Base-by-base conservation (phyloP, 371 early-diverging fungal species). In the Mucor indicus region DNA sequence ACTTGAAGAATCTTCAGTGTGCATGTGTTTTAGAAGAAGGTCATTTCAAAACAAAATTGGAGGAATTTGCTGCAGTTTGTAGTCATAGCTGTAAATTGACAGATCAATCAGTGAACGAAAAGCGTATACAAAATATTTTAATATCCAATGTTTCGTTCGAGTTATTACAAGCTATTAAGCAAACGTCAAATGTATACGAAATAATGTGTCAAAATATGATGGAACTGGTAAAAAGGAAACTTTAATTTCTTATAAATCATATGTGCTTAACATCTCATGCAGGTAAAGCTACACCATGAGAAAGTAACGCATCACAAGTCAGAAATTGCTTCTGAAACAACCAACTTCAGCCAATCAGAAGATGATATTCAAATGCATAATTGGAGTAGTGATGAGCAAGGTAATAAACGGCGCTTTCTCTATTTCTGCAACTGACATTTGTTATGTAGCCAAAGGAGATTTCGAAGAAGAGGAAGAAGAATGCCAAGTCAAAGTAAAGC, bases 41-140 rank as follows among this genome's bases (percentile, higher is more conserved):
- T n/a, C 33, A 9, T 7, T 52, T 43, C 21, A 50, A 43, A 22
- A 50, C 68, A 4, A 63, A 60, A 22, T 45, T 68, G 29, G 68
- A 68, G 20, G 64, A 63, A 39, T 63, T 68, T 36, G 68, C 68
- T 21, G 61, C 64, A 33, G 64, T 68, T 3, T 68, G 68, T 31
- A 53, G 56, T 29, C 40, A 45, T 29, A 57, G 56, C 24, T 50
- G 44, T 15, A 49, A 37, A 22, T 19, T 53, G 20, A 40, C 54
- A 15, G 4, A 36, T 31, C 50, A 54, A 19, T 21, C 44, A 23
- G 37, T 24, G 4, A 33, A 16, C 16, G 35, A 44, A 20, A 41
- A 40, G 13, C 41, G 55, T 44, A 46, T 50, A 11, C 35, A 64
- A 11, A 67, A 60, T 51, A 50, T 69, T 36, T 40, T 57, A 11